Conservation (phyloP, 202 grass and related monocot species). For the Setaria italica region DNA sequence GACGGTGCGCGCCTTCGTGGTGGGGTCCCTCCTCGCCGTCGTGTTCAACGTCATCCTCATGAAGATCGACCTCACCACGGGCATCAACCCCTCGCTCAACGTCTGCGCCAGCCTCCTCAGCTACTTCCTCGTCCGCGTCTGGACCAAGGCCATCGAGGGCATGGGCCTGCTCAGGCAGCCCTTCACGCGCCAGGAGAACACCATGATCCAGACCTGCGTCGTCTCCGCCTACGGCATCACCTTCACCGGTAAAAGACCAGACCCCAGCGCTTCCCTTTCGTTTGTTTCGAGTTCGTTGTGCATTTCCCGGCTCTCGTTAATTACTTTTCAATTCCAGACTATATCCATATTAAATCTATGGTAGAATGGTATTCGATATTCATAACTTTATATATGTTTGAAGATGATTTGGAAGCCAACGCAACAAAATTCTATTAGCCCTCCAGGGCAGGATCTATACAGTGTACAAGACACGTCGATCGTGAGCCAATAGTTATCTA, state of each 20-base stretch:
- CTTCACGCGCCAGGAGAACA: constrained; percentile 95
- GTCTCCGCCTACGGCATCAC: constrained; percentile 82
- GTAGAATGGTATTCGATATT: too few relatives aligned
- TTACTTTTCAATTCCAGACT: too few relatives aligned
- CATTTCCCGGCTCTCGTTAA: too few relatives aligned
- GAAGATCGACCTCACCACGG: constrained; percentile 79
- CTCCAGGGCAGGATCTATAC: too few relatives aligned
- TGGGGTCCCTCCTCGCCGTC: constrained; percentile 51
- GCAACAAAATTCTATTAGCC: too few relatives aligned
- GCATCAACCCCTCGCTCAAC: constrained; percentile 75
- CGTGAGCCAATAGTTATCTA: too few relatives aligned
- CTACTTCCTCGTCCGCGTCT: constrained; percentile 77
- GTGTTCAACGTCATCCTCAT: constrained; percentile 73
- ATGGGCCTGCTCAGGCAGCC: constrained; percentile 51
- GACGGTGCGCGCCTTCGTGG: constrained; percentile 59
- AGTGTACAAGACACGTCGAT: too few relatives aligned
- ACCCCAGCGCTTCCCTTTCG: not conserved
- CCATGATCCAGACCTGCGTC: constrained; percentile 95
- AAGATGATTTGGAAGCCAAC: too few relatives aligned
- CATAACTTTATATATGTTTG: too few relatives aligned
- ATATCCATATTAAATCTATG: too few relatives aligned
- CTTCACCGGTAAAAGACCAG: constrained; percentile 59
- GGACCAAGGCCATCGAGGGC: constrained; percentile 57
- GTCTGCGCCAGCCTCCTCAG: constrained; percentile 69
- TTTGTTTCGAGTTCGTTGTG: too few relatives aligned